phyloP scores from a whole-genome alignment of 441 rosid species.

The Rhodomyrtus psidioides region DNA sequence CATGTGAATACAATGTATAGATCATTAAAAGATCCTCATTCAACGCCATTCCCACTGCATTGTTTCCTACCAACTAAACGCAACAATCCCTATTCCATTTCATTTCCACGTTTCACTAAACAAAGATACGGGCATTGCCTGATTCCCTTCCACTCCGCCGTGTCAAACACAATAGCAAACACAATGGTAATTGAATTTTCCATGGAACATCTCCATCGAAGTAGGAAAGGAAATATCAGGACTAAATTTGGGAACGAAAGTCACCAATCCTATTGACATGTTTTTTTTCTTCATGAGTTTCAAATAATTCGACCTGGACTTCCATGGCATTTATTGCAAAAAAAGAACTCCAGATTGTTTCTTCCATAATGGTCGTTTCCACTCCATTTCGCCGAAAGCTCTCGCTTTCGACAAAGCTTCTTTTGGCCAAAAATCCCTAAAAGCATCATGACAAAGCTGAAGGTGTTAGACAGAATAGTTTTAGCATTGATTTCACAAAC shows the following conservation, averaged over 20 bases:
- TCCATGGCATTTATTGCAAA: not conserved
- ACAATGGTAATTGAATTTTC: not conserved
- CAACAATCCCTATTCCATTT: not conserved
- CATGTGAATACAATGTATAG: too few relatives aligned
- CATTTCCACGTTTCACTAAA: not conserved
- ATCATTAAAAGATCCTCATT: too few relatives aligned
- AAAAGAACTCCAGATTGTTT: not conserved
- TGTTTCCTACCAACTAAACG: not conserved
- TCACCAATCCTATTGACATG: not conserved
- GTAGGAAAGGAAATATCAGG: not conserved
- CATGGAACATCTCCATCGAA: accelerated
- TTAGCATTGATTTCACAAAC: not conserved
- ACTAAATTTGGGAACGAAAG: not conserved
- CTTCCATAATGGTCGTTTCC: not conserved
- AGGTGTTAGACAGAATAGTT: not conserved
- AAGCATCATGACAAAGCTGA: not conserved
- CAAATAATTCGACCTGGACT: not conserved
- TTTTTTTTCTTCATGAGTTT: not conserved
- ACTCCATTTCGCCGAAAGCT: not conserved
- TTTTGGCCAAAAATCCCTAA: not conserved
- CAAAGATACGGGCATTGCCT: accelerated
- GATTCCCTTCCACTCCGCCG: not conserved
- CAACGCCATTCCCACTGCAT: not conserved
- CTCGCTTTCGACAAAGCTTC: not conserved
- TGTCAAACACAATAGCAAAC: not conserved